Conservation (phyloP, 176 grass and related monocot species). For the Carex scoparia region DNA sequence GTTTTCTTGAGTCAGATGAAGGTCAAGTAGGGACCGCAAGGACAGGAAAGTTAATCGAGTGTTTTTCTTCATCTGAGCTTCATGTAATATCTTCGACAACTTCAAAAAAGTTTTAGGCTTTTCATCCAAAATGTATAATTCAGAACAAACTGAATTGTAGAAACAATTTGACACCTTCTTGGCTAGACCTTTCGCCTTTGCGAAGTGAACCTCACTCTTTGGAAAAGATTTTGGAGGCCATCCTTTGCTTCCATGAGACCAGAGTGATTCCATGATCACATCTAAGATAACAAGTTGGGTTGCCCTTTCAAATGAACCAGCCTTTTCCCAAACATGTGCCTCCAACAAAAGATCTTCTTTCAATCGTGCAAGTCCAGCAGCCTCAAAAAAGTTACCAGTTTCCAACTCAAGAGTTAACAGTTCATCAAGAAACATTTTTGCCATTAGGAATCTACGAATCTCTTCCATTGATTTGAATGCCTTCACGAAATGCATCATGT, state of each 20-base stretch:
- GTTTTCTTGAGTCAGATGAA: constrained; percentile 30
- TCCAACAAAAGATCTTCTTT: constrained; percentile 58
- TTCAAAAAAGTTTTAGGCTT: constrained; percentile 24
- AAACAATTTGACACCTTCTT: constrained; percentile 31
- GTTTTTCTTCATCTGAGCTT: constrained; percentile 29
- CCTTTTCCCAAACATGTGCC: constrained; percentile 55
- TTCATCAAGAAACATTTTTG: constrained; percentile 43
- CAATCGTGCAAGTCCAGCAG: constrained; percentile 42
- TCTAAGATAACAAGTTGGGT: constrained; percentile 40
- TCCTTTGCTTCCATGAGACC: constrained; percentile 43
- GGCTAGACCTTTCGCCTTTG: constrained; percentile 45
- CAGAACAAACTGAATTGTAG: constrained; percentile 38
- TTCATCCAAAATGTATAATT: constrained; percentile 45
- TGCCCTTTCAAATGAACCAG: constrained; percentile 42
- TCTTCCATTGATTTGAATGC: constrained; percentile 51
- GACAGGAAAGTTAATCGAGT: constrained; percentile 39
- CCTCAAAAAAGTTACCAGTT: constrained; percentile 61
- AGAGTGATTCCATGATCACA: constrained; percentile 45
- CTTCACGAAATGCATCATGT: constrained; percentile 60
- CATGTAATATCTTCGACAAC: constrained; percentile 32
- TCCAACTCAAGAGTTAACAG: constrained; percentile 62
- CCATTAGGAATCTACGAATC: constrained; percentile 42
- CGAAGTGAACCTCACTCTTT: constrained; percentile 39
- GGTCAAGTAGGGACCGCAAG: constrained; percentile 49
- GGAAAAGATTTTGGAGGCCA: constrained; percentile 56